Conservation (phyloP, 208 protist genomes). For the Leishmania guyanensis region DNA sequence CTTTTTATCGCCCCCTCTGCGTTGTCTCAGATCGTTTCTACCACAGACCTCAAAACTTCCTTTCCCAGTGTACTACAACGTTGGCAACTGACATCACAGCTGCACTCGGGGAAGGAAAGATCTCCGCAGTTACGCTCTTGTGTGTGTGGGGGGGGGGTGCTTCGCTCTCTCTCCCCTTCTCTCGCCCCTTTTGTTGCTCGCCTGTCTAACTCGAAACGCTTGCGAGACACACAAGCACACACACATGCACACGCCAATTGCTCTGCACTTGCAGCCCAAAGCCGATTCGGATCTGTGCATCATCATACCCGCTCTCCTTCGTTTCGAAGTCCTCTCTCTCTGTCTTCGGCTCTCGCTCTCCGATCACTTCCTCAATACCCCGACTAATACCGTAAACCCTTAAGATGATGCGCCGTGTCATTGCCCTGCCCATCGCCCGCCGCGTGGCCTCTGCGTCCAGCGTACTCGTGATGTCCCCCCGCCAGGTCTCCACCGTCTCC, state of each 20-base stretch:
- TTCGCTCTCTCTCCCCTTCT: not conserved
- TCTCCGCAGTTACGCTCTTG: not conserved
- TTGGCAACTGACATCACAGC: no score
- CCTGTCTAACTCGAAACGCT: not conserved
- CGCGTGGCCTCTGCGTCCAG: constrained; percentile 37
- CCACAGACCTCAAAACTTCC: not conserved
- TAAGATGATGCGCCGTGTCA: constrained; percentile 72
- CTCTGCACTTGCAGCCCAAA: not conserved
- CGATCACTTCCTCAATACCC: constrained; percentile 2
- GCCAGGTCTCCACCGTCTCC: constrained; percentile 63
- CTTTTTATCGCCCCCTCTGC: not conserved
- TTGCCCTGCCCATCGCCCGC: constrained; percentile 43
- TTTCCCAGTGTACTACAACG: not conserved
- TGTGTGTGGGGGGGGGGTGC: not conserved
- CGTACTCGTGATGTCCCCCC: constrained; percentile 40
- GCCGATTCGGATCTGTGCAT: not conserved
- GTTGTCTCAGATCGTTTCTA: not conserved
- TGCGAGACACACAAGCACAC: not conserved
- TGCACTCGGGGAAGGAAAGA: not conserved
- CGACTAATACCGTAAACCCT: not conserved
- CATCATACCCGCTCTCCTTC: not conserved
- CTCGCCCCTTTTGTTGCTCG: not conserved
- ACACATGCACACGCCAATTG: not conserved
- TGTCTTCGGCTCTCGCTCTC: not conserved
- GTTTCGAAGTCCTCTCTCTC: not conserved